phyloP scores from a whole-genome alignment of 768 basidiomycete species.

The Sarcodon sp. region DNA sequence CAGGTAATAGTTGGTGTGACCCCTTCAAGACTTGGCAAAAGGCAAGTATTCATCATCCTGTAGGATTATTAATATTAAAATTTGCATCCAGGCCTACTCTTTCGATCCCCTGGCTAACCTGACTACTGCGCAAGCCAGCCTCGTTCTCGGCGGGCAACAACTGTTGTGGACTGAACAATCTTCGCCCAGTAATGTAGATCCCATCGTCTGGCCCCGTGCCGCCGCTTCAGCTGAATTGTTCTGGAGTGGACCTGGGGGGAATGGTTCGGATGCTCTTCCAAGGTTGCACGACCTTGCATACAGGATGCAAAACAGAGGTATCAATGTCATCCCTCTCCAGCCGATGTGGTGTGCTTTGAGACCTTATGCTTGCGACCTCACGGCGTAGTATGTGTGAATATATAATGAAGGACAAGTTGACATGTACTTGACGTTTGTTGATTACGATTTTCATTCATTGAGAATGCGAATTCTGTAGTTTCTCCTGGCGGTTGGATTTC shows the following conservation, averaged over 20 bases:
- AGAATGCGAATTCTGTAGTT: not conserved
- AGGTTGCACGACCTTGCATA: slow-evolving; percentile 55
- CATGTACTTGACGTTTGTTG: not conserved
- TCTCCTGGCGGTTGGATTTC: not conserved
- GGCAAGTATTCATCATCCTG: slow-evolving; percentile 19
- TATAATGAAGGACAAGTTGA: not conserved
- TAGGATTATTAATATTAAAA: slow-evolving; percentile 7
- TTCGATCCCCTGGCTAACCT: slow-evolving; percentile 62
- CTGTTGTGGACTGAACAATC: slow-evolving; percentile 70
- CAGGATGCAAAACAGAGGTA: slow-evolving; percentile 48
- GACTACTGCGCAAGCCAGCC: slow-evolving; percentile 27
- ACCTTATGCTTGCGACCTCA: slow-evolving; percentile 41
- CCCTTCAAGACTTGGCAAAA: slow-evolving; percentile 76
- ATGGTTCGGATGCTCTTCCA: slow-evolving; percentile 33
- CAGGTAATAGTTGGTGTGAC: slow-evolving; percentile 61
- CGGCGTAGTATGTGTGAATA: slow-evolving; percentile 6
- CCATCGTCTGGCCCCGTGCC: slow-evolving; percentile 61
- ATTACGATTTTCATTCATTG: not conserved
- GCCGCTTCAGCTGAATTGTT: slow-evolving; percentile 65
- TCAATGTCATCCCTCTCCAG: slow-evolving; percentile 48
- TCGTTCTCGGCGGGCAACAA: slow-evolving; percentile 65
- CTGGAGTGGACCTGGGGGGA: slow-evolving; percentile 43
- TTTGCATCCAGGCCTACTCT: slow-evolving; percentile 35
- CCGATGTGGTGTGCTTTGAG: slow-evolving; percentile 63
- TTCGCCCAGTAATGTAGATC: slow-evolving; percentile 52